Evolutionary conservation across 2,329 filamentous ascomycete genomes (phyloP), one percentile per base, ranked within the genome.

Genomic region (Paracamarosporium sp.): DNA sequence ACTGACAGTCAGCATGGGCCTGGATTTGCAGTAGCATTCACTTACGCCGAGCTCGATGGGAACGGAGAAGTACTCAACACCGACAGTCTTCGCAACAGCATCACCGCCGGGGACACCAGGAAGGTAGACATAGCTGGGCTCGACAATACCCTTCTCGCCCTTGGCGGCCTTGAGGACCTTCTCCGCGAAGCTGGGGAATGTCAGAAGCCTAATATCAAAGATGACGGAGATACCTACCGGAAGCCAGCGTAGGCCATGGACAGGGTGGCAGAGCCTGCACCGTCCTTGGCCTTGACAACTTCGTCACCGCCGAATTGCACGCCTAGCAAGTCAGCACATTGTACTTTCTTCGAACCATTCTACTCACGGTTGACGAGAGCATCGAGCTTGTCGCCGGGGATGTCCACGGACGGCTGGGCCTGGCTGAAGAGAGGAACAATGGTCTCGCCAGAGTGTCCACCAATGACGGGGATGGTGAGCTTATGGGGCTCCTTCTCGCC

Each of bases 271-370:
- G 92, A 96, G 65, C 93, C 93, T 75, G 89, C 88, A 73, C 93
- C 93, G 66, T 95, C 91, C 87, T 97, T 97, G 76, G 93, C 93
- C 85, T 94, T 89, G 78, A 97, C 93, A 63, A 97, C 93, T 83
- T 97, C 93, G 70, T 99, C 95, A 84, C 95, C 95, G 78, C 95
- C 95, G 70, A 97, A 98, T 81, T 99, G 95, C 56, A 98, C 91
- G 69, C 86, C 85, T 87, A 64, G 38, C 31, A 5, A 53, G 47
- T 63, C 27, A 63, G 53, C n/a, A 27, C 13, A 25, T 31, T 11
- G 5, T 22, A 22, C 4, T 1, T 22, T 3, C 25, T 9, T 9
- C 9, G 31, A 17, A 3, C 17, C 0, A 5, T 15, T 1, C 30
- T n/a, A 79, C 85, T 73, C 73, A 83, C 95, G 93, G 82, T 97